Evolutionary conservation across 768 basidiomycete genomes (phyloP).

Genomic region (Amanita rubescens): DNA sequence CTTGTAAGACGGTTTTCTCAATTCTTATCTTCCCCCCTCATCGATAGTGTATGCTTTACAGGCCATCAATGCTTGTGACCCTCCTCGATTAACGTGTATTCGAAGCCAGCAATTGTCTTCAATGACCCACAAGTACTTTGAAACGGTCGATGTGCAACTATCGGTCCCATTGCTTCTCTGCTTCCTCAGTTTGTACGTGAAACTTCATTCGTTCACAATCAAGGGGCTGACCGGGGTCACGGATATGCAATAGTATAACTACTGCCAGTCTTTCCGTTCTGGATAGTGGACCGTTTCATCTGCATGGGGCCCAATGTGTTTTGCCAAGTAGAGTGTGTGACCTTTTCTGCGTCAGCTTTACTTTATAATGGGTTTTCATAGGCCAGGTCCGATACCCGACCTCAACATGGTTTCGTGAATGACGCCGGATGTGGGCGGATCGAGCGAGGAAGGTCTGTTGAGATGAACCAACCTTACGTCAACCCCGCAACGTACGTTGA

Average conservation of each 20-base stretch:
- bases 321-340: constrained; percentile 91
- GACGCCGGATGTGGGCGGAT: constrained; percentile 30
- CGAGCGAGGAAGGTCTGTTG: constrained; percentile 39
- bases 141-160: constrained; percentile 86
- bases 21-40: neutral
- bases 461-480: constrained; percentile 84
- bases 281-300: constrained; percentile 96
- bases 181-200: constrained; percentile 91
- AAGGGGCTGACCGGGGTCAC: neutral
- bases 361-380: constrained; percentile 20
- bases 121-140: constrained; percentile 91
- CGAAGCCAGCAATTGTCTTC: constrained; percentile 81
- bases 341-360: neutral
- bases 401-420: constrained; percentile 8
- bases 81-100: constrained; percentile 98
- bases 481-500: constrained; percentile 73
- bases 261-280: constrained; percentile 98
- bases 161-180: constrained; percentile 96
- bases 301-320: constrained; percentile 98
- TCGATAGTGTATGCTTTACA: constrained; percentile 20
- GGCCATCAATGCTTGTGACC: constrained; percentile 98
- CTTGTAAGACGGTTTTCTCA: no score
- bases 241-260: constrained; percentile 90
- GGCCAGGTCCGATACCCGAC: constrained; percentile 48
- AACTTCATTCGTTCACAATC: neutral